These are phyloP conservation scores for Trichosanthes cucumerina DNA, from an alignment of 306 rosid species.

Conservation along the genomic window DNA sequence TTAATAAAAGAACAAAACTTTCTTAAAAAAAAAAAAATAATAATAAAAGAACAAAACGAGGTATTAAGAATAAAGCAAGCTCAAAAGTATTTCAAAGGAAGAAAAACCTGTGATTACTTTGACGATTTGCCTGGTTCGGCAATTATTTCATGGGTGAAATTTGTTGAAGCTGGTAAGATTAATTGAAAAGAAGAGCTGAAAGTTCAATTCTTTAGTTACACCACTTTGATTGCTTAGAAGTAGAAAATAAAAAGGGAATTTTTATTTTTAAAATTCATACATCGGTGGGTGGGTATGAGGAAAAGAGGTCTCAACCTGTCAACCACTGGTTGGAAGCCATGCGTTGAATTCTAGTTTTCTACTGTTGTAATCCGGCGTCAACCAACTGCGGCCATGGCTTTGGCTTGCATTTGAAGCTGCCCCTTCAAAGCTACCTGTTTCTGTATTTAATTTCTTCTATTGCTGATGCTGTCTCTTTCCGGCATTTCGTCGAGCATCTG, in stretches of 20 bases:
- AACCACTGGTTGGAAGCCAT: slow-evolving; percentile 1
- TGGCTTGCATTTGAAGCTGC: background rate
- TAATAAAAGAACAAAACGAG: no score
- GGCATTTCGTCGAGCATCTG: background rate
- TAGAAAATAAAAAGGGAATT: background rate
- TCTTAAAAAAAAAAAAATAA: no score
- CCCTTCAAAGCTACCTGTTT: background rate
- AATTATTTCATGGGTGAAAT: background rate
- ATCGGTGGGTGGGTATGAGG: background rate
- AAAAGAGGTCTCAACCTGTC: background rate
- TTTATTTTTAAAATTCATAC: background rate
- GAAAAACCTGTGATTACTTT: background rate
- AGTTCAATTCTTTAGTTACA: no score
- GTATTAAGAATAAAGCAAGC: background rate
- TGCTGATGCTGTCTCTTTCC: background rate
- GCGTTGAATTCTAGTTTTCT: background rate
- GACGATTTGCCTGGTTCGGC: background rate
- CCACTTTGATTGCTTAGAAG: background rate
- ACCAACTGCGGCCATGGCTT: background rate
- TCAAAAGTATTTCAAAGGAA: no score
- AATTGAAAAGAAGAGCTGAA: no score
- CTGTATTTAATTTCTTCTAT: background rate
- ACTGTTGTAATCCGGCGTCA: background rate
- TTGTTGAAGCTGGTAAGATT: no score
- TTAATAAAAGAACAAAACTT: no score